These are phyloP conservation scores for Oryza meyeriana DNA, from an alignment of 176 grass and related monocot species.

Conservation along the genomic window DNA sequence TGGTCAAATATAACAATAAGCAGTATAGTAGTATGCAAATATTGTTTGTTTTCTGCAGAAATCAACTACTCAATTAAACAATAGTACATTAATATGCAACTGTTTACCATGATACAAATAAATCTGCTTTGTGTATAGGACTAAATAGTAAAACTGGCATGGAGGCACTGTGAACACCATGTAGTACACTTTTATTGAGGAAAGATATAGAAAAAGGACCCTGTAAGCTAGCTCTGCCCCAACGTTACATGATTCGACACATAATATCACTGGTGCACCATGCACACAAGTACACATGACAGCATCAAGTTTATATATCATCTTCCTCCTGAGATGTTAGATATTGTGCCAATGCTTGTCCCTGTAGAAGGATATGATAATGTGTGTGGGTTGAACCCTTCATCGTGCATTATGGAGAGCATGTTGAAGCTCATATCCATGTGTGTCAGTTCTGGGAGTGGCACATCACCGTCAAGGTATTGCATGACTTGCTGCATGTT, in stretches of 20 bases:
- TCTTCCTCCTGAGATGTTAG: not conserved
- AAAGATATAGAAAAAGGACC: too few species aligned
- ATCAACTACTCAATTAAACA: not conserved
- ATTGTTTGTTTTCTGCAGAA: not conserved
- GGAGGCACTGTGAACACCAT: not conserved
- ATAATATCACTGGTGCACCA: not conserved
- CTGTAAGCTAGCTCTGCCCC: too few species aligned
- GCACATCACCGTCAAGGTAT: conserved; percentile 22
- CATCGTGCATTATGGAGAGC: conserved; percentile 17
- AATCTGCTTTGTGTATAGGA: not conserved
- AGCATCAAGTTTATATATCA: not conserved
- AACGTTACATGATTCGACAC: not conserved
- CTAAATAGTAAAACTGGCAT: not conserved
- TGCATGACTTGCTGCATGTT: conserved; percentile 34
- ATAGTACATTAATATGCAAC: not conserved
- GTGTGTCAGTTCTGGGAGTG: not conserved
- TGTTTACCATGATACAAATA: not conserved
- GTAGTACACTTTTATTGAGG: not conserved
- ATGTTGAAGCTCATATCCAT: conserved; percentile 7
- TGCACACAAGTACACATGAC: not conserved
- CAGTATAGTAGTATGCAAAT: not conserved
- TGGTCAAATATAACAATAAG: not conserved
- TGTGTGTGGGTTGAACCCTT: not conserved
- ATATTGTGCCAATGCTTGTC: not conserved
- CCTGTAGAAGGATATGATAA: not conserved